phyloP scores from a whole-genome alignment of 495 filamentous ascomycete genomes.

The Oleoguttula mirabilis region DNA sequence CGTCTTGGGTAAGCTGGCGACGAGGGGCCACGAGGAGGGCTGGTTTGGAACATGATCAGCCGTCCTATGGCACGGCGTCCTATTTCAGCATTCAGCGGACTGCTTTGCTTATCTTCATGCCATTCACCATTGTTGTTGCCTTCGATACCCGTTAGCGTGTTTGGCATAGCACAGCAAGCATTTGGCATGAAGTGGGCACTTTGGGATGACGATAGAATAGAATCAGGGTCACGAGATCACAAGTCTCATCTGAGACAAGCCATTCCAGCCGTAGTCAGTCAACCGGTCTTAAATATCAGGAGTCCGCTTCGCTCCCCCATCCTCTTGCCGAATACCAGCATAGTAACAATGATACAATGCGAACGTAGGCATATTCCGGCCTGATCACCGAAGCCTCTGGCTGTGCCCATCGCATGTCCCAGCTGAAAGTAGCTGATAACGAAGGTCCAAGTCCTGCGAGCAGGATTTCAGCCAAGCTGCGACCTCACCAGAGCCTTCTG shows the following conservation, averaged over 20 bases:
- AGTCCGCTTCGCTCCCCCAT: slow-evolving; percentile 25
- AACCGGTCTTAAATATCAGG: slow-evolving; percentile 19
- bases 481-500: slow-evolving; percentile 27
- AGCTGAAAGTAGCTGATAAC: slow-evolving; percentile 25
- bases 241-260: too few species aligned
- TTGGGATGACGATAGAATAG: too few species aligned
- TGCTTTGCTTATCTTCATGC: too few species aligned
- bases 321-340: slow-evolving; percentile 38
- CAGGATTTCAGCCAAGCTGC: slow-evolving; percentile 25
- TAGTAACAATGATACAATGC: slow-evolving; percentile 31
- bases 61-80: too few species aligned
- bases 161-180: too few species aligned
- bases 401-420: slow-evolving; percentile 30
- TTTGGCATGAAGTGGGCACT: too few species aligned
- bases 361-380: slow-evolving; percentile 34
- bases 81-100: too few species aligned
- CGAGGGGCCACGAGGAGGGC: slow-evolving; percentile 15
- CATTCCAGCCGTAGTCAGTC: too few species aligned
- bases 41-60: too few species aligned
- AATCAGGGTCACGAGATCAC: too few species aligned
- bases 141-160: too few species aligned
- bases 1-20: slow-evolving; percentile 18
- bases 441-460: slow-evolving; percentile 10
- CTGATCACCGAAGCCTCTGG: slow-evolving; percentile 39
- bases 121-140: too few species aligned